Evolutionary conservation across 2,329 filamentous ascomycete species (phyloP), one percentile per base, ranked within the genome.

Genomic region (Fusarium coicis): DNA sequence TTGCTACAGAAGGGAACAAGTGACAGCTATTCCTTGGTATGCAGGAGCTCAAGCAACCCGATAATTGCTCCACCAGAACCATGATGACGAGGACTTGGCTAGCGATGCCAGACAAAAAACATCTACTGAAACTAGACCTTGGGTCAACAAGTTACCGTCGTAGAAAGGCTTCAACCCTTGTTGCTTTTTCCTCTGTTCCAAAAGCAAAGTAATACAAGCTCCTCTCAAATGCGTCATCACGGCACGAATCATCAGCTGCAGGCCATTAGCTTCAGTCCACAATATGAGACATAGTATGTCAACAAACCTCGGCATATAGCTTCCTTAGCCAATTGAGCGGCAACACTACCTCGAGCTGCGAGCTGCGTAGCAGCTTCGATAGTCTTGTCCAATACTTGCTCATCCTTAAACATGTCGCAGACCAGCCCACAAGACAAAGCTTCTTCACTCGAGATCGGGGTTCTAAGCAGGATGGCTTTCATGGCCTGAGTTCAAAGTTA

Each of bases 131-230:
- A 53, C 61, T 42, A 42, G 49, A 11, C 39, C 21, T 7, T 21
- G 10, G 28, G 10, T 42, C 26, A 37, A 50, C 30, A 39, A 46
- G n/a, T 54, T 43, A 30, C 55, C 28, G 43, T 42, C 42, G 30
- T 12, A 63, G 42, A 55, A 57, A 59, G 28, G 30, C 52, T 42
- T 58, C 60, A 28, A 67, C 52, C 21, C 55, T 70, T 40, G 62
- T 66, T 60, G 42, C 59, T 53, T 69, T 72, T 58, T 66, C 43
- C 32, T 70, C 61, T n/a, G 74, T 80, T 6, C 77, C 77, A 73
- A 83, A 82, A 39, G 81, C 80, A 54, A 77, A 76, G 61, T 81
- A 81, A 66, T 83, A 83, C 36, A 83, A 69, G 56, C 76, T 75
- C 55, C 80, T 75, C 70, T 83, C 81, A 46, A 81, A 78, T 40